Base-by-base conservation (phyloP, 2,329 filamentous ascomycete genomes). In the Neopestalotiopsis sp. region DNA sequence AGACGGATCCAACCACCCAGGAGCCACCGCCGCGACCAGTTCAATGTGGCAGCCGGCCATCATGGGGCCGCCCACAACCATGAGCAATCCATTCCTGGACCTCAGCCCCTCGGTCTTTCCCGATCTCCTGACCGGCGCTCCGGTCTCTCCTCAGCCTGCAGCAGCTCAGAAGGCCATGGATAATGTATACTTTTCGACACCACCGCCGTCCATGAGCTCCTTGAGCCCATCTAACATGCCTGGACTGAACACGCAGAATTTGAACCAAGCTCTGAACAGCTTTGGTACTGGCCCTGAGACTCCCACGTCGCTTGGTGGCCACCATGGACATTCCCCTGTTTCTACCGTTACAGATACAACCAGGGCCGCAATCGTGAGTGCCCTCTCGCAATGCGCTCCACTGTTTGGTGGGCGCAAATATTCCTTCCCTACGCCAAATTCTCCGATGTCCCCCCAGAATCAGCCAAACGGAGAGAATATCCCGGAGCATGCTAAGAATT, bases 101-200 rank as follows among this genome's bases (percentile, higher is more conserved):
- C 87, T 94, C 72, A 89, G 90, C 77, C 88, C 89, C 72, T 87
- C 90, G 57, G 90, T 92, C 45, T 94, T 97, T 78, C 91, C 92
- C 69, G 94, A 96, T 78, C 89, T 94, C 76, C 85, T 92, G 73
- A 89, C 88, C 72, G 88, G 90, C 63, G 90, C 89, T 71, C 92
- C 92, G 13, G 84, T 95, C 69, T 95, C 94, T 70, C 93, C 94
- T 62, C 93, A 94, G 79, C 91, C 91, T 71, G 30, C 59, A n/a
- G 81, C 92, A 58, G 85, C 89, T 77, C 89, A 91, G 75, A 92
- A 94, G 80, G 90, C 88, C 76, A 86, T 89, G 73, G 89, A 89
- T 79, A 93, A 96, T 79, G 87, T 90, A 73, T 94, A 92, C 79
- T 93, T 97, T 77, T 91, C 93, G 71, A 92, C 93, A 34, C 92